These are phyloP conservation scores for Golovinomyces cichoracearum DNA, from an alignment of 2,329 filamentous ascomycete genomes.

Conservation along the genomic window DNA sequence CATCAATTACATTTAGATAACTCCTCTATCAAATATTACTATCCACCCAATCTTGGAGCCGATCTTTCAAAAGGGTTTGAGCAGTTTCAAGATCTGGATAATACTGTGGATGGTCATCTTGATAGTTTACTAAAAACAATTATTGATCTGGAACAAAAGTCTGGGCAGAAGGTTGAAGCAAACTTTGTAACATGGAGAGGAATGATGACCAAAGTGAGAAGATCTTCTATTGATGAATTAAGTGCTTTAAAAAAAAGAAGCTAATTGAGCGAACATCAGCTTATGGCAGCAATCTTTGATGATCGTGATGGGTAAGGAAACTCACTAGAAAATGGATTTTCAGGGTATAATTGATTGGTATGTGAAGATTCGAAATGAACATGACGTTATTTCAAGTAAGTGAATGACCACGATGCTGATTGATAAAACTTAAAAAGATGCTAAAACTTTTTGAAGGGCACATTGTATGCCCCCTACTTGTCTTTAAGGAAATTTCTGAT, in stretches of 20 bases:
- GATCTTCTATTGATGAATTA: background rate
- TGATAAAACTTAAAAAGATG: background rate
- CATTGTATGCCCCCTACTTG: constrained; percentile 20
- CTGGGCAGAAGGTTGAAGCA: constrained; percentile 40
- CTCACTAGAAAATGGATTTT: background rate
- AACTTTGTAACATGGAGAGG: constrained; percentile 83
- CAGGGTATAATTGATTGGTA: background rate
- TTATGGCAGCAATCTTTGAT: constrained; percentile 65
- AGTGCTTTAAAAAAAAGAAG: background rate
- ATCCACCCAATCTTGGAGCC: constrained; percentile 42
- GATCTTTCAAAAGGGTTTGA: constrained; percentile 64
- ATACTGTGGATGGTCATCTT: constrained; percentile 62
- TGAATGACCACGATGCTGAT: constrained; percentile 1
- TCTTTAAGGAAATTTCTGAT: constrained; percentile 5
- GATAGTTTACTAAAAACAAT: constrained; percentile 61
- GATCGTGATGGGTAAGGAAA: constrained; percentile 42
- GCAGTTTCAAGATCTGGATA: constrained; percentile 58
- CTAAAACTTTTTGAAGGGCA: constrained; percentile 23
- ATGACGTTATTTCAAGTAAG: constrained; percentile 65
- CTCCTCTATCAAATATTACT: constrained; percentile 68
- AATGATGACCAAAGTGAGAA: constrained; percentile 80
- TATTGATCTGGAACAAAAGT: constrained; percentile 42
- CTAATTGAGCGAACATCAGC: constrained; percentile 24
- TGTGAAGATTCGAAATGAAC: constrained; percentile 70
- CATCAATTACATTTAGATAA: constrained; percentile 53